These are phyloP conservation scores for Artemisia argyi DNA, from an alignment of 129 eudicot species.

Conservation along the genomic window DNA sequence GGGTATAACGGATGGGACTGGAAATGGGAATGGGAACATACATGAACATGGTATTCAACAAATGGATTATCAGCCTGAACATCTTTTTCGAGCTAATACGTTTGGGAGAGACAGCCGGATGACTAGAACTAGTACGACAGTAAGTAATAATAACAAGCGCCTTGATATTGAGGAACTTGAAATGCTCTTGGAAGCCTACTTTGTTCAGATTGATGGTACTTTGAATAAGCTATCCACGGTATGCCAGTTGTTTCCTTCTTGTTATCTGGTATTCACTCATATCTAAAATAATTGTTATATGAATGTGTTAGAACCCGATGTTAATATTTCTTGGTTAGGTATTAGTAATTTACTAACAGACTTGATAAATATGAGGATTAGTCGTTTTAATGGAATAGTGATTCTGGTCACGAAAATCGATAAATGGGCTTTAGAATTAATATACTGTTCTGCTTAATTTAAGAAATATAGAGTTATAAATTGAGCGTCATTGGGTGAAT, in stretches of 20 bases:
- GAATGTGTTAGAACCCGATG: too few species aligned
- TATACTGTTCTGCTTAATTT: too few species aligned
- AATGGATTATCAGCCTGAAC: constrained; percentile 23
- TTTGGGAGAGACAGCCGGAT: constrained; percentile 36
- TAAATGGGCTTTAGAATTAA: too few species aligned
- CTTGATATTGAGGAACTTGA: constrained; percentile 59
- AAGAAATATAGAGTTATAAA: too few species aligned
- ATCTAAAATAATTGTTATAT: not conserved
- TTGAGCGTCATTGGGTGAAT: too few species aligned
- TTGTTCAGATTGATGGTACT: constrained; percentile 63
- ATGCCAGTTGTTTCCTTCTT: not conserved
- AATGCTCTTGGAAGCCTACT: constrained; percentile 65
- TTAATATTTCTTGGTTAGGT: too few species aligned
- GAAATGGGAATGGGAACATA: constrained; percentile 2
- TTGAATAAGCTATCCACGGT: constrained; percentile 52
- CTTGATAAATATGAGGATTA: too few species aligned
- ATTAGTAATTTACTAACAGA: too few species aligned
- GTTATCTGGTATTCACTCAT: not conserved
- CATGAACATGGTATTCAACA: constrained; percentile 22
- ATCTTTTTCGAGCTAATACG: constrained; percentile 22
- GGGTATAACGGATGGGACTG: constrained; percentile 15
- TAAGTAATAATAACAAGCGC: constrained; percentile 36
- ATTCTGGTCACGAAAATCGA: too few species aligned
- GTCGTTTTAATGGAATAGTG: too few species aligned
- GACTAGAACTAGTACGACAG: constrained; percentile 38